Percentiles rank a stretch among this genome's conserved stretches.
Evolutionary conservation across 1,139 yeast genomes (phyloP).

Genomic region (Geotrichum europaeum): DNA sequence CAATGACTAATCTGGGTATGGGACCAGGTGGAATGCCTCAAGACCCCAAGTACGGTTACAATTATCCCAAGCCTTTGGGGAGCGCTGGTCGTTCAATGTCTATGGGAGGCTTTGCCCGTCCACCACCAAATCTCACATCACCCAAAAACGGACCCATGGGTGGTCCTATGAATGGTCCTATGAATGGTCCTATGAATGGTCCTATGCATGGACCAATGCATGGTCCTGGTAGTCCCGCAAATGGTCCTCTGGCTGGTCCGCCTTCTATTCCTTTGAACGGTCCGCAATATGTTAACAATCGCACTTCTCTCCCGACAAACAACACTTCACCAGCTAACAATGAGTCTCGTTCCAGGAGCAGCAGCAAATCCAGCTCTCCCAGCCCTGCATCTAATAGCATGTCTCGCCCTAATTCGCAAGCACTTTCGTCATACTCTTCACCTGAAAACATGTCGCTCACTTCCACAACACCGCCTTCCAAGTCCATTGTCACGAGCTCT

Average conservation of each 20-base stretch:
- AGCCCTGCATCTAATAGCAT: constrained; percentile 13
- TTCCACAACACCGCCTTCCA: constrained; percentile 1
- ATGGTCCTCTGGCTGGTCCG: neutral
- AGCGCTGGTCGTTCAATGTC: constrained; percentile 12
- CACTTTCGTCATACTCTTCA: constrained; percentile 8
- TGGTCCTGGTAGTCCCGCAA: neutral
- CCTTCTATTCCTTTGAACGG: neutral
- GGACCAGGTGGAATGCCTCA: neutral
- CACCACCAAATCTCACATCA: neutral
- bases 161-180: neutral
- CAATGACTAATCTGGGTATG: neutral
- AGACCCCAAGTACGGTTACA: neutral
- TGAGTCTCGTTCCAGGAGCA: constrained; percentile 5
- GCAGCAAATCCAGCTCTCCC: constrained; percentile 12
- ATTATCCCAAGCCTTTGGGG: neutral
- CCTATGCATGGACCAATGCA: neutral
- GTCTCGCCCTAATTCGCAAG: constrained; percentile 13
- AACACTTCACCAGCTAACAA: neutral
- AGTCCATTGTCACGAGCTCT: neutral
- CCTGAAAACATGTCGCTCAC: constrained; percentile 7
- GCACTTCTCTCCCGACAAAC: neutral
- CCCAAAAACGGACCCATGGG: neutral
- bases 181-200: neutral
- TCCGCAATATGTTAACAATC: neutral
- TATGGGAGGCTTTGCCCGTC: constrained; percentile 8